These are phyloP conservation scores for Achaetomiella virescens DNA, from an alignment of 495 filamentous ascomycete species.

Conservation along the genomic window DNA sequence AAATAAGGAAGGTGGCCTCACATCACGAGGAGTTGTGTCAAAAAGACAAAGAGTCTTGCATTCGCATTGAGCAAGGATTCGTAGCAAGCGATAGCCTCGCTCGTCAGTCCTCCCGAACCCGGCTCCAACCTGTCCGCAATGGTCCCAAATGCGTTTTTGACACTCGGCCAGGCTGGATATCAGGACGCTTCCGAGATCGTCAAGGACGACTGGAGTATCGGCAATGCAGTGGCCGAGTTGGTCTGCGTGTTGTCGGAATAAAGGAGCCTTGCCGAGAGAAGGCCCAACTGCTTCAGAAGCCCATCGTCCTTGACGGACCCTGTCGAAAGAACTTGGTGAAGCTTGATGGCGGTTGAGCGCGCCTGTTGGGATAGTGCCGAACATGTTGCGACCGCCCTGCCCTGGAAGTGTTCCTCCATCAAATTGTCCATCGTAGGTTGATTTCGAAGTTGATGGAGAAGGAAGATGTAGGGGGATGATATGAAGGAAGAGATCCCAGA, in stretches of 20 bases:
- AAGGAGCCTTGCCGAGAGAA: slow-evolving; percentile 3
- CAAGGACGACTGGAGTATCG: not conserved
- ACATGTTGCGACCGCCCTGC: not conserved
- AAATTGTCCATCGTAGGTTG: no score
- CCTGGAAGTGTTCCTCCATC: not conserved
- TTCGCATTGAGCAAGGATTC: not conserved
- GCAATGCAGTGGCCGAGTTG: slow-evolving; percentile 1
- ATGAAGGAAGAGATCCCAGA: no score
- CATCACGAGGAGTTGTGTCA: slow-evolving; percentile 4
- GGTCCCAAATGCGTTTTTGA: not conserved
- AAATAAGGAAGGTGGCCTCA: not conserved
- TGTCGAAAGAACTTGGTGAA: not conserved
- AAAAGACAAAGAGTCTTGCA: not conserved
- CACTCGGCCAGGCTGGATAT: not conserved
- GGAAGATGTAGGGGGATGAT: no score
- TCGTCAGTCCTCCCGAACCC: not conserved
- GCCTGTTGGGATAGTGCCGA: not conserved
- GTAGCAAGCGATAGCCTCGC: not conserved
- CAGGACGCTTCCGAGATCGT: slow-evolving; percentile 1
- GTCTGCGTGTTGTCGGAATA: slow-evolving; percentile 8
- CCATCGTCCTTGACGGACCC: not conserved
- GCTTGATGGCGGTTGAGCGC: not conserved
- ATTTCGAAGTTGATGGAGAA: no score
- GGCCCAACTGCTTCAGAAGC: not conserved
- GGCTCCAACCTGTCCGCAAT: not conserved